Evolutionary conservation across 2,329 filamentous ascomycete species (phyloP).

Genomic region (Xylaria multiplex): DNA sequence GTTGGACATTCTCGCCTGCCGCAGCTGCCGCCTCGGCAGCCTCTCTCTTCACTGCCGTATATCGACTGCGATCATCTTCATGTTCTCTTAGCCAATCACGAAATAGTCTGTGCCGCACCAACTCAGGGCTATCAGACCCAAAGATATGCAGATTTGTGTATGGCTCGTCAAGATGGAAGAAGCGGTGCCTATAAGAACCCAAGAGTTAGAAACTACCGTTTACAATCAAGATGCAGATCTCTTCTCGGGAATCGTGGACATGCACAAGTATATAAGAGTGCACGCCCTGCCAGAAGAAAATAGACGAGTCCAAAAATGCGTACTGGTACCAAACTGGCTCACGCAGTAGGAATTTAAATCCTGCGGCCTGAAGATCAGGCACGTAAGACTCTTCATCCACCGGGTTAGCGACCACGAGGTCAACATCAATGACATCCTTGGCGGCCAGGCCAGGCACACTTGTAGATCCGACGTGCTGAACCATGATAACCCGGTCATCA

Average conservation of each 20-base stretch:
- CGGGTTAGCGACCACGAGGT: slow-evolving; percentile 32
- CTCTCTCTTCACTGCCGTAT: slow-evolving; percentile 25
- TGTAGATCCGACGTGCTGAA: slow-evolving; percentile 37
- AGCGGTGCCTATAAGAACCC: slow-evolving; percentile 22
- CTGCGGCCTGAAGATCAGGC: slow-evolving; percentile 30
- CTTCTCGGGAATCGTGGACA: neutral
- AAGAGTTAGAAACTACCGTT: neutral
- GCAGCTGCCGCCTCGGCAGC: slow-evolving; percentile 17
- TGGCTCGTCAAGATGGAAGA: slow-evolving; percentile 29
- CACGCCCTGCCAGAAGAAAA: neutral
- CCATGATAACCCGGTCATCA: slow-evolving; percentile 7
- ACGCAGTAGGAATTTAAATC: slow-evolving; percentile 30
- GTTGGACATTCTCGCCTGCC: slow-evolving; percentile 16
- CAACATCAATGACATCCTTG: slow-evolving; percentile 35
- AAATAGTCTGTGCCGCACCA: slow-evolving; percentile 31
- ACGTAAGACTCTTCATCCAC: slow-evolving; percentile 32
- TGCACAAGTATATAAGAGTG: neutral
- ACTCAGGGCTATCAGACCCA: slow-evolving; percentile 25
- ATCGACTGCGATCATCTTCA: slow-evolving; percentile 29
- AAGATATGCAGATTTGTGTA: slow-evolving; percentile 36
- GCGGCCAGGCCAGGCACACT: slow-evolving; percentile 34
- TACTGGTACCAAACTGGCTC: slow-evolving; percentile 34
- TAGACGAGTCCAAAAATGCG: neutral
- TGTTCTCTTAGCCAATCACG: slow-evolving; percentile 37
- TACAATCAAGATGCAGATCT: neutral